These are phyloP conservation scores for Globisporangium emineosum DNA, from an alignment of 352 stramenopile genomes.

Conservation along the genomic window DNA sequence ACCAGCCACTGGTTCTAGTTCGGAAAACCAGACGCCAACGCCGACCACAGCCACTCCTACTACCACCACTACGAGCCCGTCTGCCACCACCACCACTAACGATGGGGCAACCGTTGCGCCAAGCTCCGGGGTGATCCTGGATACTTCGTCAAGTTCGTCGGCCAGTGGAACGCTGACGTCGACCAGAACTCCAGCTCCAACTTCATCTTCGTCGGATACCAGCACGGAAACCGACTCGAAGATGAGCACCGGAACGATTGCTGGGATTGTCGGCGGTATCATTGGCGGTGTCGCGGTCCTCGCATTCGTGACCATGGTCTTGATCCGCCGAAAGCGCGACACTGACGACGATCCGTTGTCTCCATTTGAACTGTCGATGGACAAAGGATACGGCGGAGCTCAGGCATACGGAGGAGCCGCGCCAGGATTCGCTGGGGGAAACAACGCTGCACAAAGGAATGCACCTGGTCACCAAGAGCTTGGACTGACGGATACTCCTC, in stretches of 20 bases:
- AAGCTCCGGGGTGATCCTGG: background rate
- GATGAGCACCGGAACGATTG: constrained; percentile 68
- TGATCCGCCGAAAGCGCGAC: constrained; percentile 53
- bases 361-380: constrained; percentile 82
- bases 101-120: constrained; percentile 1
- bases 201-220: constrained; percentile 9
- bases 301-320: constrained; percentile 49
- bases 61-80: background rate
- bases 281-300: constrained; percentile 57
- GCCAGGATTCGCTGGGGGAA: constrained; percentile 15
- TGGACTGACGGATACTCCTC: constrained; percentile 35
- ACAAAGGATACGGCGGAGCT: constrained; percentile 66
- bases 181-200: constrained; percentile 10
- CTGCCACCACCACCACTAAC: background rate
- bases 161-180: constrained; percentile 7
- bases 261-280: constrained; percentile 68
- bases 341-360: constrained; percentile 73
- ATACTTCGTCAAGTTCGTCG: constrained; percentile 13
- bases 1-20: background rate
- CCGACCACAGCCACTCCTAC: constrained; percentile 3
- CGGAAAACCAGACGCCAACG: constrained; percentile 1
- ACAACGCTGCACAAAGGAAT: constrained; percentile 22
- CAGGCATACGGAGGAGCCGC: constrained; percentile 44
- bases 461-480: constrained; percentile 17
- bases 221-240: constrained; percentile 27